phyloP scores from a whole-genome alignment of 2,329 filamentous ascomycete genomes.

The Colletotrichum scovillei region DNA sequence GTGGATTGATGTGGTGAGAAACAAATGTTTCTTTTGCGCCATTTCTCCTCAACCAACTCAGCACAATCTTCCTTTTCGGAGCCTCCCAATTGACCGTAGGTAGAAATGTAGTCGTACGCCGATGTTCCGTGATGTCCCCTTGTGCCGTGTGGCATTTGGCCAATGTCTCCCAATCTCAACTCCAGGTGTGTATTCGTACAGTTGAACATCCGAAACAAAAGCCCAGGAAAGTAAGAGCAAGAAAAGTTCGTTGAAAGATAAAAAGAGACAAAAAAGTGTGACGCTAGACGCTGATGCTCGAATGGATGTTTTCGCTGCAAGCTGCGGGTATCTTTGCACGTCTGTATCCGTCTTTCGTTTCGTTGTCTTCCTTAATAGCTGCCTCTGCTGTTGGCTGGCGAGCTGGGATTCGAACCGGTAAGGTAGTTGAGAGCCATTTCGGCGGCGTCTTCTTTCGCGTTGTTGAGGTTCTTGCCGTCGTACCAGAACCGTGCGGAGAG shows the following conservation, averaged over 20 bases:
- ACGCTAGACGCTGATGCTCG: slow-evolving; percentile 27
- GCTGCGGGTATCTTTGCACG: not conserved
- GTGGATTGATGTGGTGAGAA: not conserved
- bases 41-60: slow-evolving; percentile 1
- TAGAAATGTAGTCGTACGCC: slow-evolving; percentile 35
- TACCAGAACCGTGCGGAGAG: slow-evolving; percentile 89
- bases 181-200: slow-evolving; percentile 37
- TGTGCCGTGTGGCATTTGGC: slow-evolving; percentile 35
- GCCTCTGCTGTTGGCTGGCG: slow-evolving; percentile 46
- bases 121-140: slow-evolving; percentile 31
- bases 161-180: slow-evolving; percentile 33
- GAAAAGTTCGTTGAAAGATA: not conserved
- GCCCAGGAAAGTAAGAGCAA: slow-evolving; percentile 5
- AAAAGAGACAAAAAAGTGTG: slow-evolving; percentile 7
- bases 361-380: slow-evolving; percentile 25
- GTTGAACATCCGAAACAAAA: slow-evolving; percentile 22
- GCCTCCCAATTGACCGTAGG: slow-evolving; percentile 20
- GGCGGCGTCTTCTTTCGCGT: slow-evolving; percentile 91
- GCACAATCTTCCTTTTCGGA: slow-evolving; percentile 5
- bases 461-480: slow-evolving; percentile 87
- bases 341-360: not conserved
- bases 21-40: slow-evolving; percentile 7
- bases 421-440: slow-evolving; percentile 78
- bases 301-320: slow-evolving; percentile 18
- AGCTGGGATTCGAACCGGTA: slow-evolving; percentile 52